A percentile compares a stretch with the other conserved stretches of the same genome.
Conservation (phyloP, 2,329 filamentous ascomycete species). For the Drechslerella coelobrocha region DNA sequence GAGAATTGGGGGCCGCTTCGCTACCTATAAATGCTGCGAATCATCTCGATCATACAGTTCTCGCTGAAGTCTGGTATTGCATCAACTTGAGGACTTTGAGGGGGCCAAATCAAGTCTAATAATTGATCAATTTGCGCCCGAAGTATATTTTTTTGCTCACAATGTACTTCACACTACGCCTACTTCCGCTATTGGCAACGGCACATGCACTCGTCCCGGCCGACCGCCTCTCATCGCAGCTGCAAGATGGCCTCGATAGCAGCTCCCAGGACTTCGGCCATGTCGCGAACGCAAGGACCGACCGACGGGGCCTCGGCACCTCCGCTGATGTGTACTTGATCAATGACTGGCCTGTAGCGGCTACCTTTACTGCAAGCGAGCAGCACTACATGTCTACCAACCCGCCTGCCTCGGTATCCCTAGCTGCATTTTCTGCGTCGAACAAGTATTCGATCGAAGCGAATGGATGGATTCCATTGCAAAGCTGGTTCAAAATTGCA, state of each 20-base stretch:
- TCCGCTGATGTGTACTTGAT: constrained; percentile 45
- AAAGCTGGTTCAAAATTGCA: constrained; percentile 18
- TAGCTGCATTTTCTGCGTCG: constrained; percentile 15
- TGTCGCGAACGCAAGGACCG: constrained; percentile 5
- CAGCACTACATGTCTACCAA: constrained; percentile 23
- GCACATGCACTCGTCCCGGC: constrained; percentile 25
- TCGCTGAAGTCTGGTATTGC: too few species aligned
- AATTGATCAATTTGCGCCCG: neutral
- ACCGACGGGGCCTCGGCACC: constrained; percentile 30
- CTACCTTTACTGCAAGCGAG: constrained; percentile 13
- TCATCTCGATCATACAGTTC: neutral
- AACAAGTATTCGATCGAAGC: constrained; percentile 28
- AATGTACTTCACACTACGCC: constrained; percentile 9
- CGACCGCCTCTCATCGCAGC: constrained; percentile 1
- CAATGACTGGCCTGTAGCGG: constrained; percentile 36
- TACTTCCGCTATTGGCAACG: constrained; percentile 6
- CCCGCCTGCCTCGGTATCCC: constrained; percentile 9
- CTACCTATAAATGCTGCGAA: neutral
- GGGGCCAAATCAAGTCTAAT: too few species aligned
- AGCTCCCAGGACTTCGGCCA: too few species aligned
- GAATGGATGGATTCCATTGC: constrained; percentile 39
- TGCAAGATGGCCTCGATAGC: too few species aligned
- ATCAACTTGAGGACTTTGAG: too few species aligned
- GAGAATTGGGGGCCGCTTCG: neutral
- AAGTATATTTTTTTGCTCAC: neutral